Conservation (phyloP, 2,329 filamentous ascomycete species). For the Pseudocercospora vitis region DNA sequence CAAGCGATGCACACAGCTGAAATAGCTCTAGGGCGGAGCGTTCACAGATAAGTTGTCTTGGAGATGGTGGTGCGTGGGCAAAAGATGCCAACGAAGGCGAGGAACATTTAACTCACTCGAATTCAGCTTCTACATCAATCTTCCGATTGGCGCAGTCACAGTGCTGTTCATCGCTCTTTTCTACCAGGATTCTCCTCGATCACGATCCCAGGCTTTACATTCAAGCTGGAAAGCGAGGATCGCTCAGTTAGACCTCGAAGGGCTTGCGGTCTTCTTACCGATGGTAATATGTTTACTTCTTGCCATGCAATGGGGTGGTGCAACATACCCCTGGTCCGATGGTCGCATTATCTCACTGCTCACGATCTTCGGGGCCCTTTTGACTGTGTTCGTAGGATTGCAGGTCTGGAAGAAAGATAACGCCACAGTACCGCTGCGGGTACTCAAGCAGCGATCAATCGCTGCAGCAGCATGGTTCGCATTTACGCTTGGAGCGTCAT, state of each 20-base stretch:
- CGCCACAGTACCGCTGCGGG: constrained; percentile 46
- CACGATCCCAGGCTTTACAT: constrained; percentile 32
- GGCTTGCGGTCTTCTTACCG: constrained; percentile 40
- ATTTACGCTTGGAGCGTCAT: constrained; percentile 44
- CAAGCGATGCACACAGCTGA: background rate
- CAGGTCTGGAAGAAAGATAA: constrained; percentile 46
- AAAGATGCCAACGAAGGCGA: too few species aligned
- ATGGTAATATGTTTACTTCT: constrained; percentile 46
- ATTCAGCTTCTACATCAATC: constrained; percentile 12
- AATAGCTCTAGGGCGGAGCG: constrained; percentile 17
- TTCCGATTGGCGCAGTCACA: constrained; percentile 5
- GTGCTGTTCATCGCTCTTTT: constrained; percentile 39
- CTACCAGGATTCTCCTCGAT: constrained; percentile 38
- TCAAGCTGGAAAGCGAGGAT: constrained; percentile 27
- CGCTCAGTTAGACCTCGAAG: constrained; percentile 47
- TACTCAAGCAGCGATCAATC: constrained; percentile 48
- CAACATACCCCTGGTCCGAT: constrained; percentile 43
- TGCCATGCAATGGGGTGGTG: constrained; percentile 52
- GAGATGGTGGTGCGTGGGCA: constrained; percentile 27
- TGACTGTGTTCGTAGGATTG: constrained; percentile 46
- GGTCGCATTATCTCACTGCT: constrained; percentile 48
- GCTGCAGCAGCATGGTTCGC: constrained; percentile 42
- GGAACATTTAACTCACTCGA: background rate
- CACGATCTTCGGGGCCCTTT: constrained; percentile 44
- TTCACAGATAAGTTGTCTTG: constrained; percentile 39